Conservation (phyloP, 345 rosid genomes). For the Moricandia arvensis region DNA sequence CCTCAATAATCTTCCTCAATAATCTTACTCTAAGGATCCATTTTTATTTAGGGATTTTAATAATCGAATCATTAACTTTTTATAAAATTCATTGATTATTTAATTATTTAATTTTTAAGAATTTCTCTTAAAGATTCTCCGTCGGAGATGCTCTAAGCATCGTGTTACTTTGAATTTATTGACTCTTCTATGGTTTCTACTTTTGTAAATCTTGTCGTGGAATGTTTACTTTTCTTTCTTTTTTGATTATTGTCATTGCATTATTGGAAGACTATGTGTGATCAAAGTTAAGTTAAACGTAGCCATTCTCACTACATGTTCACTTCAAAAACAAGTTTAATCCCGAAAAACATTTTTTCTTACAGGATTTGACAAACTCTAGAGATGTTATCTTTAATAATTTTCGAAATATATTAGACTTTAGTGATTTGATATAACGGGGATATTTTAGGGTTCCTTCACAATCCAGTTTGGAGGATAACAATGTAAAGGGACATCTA, state of each 20-base stretch:
- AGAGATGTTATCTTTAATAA: not conserved
- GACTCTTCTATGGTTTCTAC: not conserved
- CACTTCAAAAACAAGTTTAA: not conserved
- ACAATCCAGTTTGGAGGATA: conserved; percentile 22
- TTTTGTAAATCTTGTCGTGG: not conserved
- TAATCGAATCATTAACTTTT: too few relatives aligned
- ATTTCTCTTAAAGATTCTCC: too few relatives aligned
- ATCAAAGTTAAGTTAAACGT: not conserved
- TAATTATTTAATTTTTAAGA: too few relatives aligned
- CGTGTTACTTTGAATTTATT: conserved; percentile 22
- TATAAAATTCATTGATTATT: too few relatives aligned
- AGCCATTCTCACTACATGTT: not conserved
- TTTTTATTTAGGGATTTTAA: too few relatives aligned
- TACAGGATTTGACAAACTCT: not conserved
- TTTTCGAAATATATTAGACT: not conserved
- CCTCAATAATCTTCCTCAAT: too few relatives aligned
- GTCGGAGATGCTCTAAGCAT: conserved; percentile 20
- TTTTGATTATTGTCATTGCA: not conserved
- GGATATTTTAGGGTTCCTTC: not conserved
- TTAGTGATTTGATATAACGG: not conserved
- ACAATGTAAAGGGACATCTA: conserved; percentile 7
- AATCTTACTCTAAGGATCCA: too few relatives aligned
- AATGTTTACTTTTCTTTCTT: conserved; percentile 12
- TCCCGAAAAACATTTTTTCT: not conserved
- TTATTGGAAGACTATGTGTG: not conserved